These are phyloP conservation scores for Rhinocladiella similis DNA, from an alignment of 2,329 filamentous ascomycete genomes.

Conservation along the genomic window DNA sequence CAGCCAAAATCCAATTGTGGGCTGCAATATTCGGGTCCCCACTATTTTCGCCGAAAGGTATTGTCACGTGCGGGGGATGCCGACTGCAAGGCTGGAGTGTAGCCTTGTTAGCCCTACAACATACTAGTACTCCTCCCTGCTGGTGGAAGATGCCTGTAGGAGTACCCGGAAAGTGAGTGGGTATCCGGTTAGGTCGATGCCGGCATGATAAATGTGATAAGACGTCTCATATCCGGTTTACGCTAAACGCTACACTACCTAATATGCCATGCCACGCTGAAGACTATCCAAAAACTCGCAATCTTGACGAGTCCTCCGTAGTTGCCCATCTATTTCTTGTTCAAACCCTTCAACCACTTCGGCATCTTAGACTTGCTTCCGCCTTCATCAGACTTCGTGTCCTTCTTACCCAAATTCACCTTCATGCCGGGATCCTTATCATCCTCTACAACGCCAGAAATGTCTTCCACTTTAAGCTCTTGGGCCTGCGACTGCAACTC, in stretches of 20 bases:
- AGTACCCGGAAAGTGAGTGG: too few species aligned
- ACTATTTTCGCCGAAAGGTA: neutral
- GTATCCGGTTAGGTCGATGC: too few species aligned
- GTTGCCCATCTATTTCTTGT: conserved; percentile 60
- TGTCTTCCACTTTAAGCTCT: conserved; percentile 65
- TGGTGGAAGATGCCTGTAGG: too few species aligned
- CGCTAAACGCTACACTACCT: too few species aligned
- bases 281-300: neutral
- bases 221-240: too few species aligned
- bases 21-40: conserved; percentile 1
- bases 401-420: conserved; percentile 33
- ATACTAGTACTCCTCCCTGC: too few species aligned
- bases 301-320: neutral
- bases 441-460: conserved; percentile 44
- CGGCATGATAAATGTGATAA: too few species aligned
- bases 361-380: conserved; percentile 51
- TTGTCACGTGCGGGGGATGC: neutral
- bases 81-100: neutral
- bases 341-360: conserved; percentile 71
- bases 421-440: conserved; percentile 36
- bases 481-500: conserved; percentile 64
- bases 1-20: neutral
- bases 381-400: conserved; percentile 38
- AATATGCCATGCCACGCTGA: neutral
- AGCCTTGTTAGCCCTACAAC: neutral